These are phyloP conservation scores for Eucalyptus camaldulensis DNA, from an alignment of 345 rosid species.

Conservation along the genomic window DNA sequence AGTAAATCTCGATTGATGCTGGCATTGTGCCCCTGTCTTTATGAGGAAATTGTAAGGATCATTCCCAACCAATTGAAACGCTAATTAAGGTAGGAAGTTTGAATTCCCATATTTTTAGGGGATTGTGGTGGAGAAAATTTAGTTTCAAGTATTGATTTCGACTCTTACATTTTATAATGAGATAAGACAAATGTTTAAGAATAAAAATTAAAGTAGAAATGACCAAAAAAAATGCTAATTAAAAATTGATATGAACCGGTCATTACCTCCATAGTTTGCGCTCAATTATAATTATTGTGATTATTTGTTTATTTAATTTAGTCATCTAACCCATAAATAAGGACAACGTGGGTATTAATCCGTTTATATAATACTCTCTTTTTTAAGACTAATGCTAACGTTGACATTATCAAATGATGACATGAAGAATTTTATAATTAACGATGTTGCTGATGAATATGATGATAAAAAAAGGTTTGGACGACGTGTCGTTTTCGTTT, in stretches of 20 bases:
- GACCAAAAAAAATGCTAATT: neutral
- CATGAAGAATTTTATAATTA: neutral
- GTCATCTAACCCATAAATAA: neutral
- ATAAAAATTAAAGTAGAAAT: fast-evolving
- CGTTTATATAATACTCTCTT: neutral
- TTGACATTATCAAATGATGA: neutral
- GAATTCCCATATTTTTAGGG: neutral
- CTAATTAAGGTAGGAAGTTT: neutral
- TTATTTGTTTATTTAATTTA: neutral
- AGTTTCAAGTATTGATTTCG: too few species aligned
- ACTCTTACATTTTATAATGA: fast-evolving
- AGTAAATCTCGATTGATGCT: neutral
- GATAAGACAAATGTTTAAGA: fast-evolving
- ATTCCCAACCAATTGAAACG: too few species aligned
- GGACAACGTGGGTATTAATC: neutral
- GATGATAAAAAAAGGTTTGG: neutral
- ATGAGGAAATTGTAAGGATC: too few species aligned
- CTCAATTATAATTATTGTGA: neutral
- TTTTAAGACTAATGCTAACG: neutral
- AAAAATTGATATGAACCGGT: neutral
- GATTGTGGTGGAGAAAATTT: too few species aligned
- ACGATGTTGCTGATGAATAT: neutral
- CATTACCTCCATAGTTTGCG: neutral
- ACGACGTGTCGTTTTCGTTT: neutral
- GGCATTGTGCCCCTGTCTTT: neutral